Conservation (phyloP, 1,284 basidiomycete species). For the Heliocybe sulcata region DNA sequence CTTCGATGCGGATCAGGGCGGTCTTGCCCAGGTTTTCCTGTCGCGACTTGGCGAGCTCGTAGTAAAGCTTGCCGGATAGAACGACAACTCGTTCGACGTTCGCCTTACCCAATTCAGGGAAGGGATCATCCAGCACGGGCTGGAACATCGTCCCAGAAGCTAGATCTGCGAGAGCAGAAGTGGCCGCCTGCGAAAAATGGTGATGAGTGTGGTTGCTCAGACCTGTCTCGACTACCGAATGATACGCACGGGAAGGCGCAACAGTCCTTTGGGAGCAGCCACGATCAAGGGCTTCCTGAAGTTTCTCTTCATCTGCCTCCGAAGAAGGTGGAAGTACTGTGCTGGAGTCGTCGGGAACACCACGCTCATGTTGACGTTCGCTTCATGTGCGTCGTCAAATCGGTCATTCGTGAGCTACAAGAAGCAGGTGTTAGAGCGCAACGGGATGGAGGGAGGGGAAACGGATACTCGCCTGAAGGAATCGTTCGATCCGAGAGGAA, state of each 20-base stretch:
- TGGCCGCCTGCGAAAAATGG: constrained; percentile 63
- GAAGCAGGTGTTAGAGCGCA: neutral
- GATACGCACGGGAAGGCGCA: constrained; percentile 65
- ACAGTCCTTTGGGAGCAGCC: constrained; percentile 76
- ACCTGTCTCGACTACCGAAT: neutral
- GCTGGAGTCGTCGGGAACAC: constrained; percentile 83
- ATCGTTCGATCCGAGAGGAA: constrained; percentile 77
- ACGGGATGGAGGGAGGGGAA: neutral
- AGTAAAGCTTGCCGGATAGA: constrained; percentile 80
- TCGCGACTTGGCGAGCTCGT: constrained; percentile 73
- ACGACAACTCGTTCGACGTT: constrained; percentile 52
- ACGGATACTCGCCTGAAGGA: constrained; percentile 64
- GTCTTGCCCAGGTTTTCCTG: constrained; percentile 33
- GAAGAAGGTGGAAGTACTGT: constrained; percentile 84
- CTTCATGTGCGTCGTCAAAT: constrained; percentile 26
- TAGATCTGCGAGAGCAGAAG: constrained; percentile 64
- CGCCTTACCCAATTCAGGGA: constrained; percentile 21
- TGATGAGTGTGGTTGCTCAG: no score
- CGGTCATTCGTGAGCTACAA: constrained; percentile 65
- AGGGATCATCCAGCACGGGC: constrained; percentile 60
- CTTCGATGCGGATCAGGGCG: constrained; percentile 75
- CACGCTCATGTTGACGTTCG: constrained; percentile 75
- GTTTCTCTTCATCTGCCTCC: constrained; percentile 78
- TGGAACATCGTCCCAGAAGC: constrained; percentile 59
- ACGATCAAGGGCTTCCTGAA: constrained; percentile 82